phyloP scores from a whole-genome alignment of 805 yeast species.

The Saccharomycopsis selenospora region DNA sequence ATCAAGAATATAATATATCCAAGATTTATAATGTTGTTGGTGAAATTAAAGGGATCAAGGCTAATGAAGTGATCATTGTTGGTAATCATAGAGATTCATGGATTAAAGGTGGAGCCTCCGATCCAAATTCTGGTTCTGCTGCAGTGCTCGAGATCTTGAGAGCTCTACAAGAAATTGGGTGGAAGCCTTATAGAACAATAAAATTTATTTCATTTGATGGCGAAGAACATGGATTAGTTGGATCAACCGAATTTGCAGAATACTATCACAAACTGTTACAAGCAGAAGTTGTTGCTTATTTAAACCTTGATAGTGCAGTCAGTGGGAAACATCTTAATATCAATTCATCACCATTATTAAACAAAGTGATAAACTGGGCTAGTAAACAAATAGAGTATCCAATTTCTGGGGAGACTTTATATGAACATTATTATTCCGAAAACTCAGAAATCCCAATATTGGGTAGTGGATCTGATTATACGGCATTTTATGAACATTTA shows the following conservation, averaged over 20 bases:
- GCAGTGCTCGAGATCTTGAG: constrained; percentile 46
- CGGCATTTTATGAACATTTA: constrained; percentile 49
- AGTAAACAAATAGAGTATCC: constrained; percentile 36
- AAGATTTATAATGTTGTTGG: constrained; percentile 40
- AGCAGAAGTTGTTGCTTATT: constrained; percentile 51
- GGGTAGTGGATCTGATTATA: constrained; percentile 71
- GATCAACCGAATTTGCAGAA: constrained; percentile 75
- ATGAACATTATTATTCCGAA: constrained; percentile 17
- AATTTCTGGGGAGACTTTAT: constrained; percentile 22
- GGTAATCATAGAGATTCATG: constrained; percentile 52
- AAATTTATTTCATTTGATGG: constrained; percentile 14
- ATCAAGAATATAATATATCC: constrained; percentile 53
- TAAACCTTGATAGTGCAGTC: constrained; percentile 62
- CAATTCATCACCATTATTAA: constrained; percentile 54
- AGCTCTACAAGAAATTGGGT: constrained; percentile 29
- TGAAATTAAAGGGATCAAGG: background rate
- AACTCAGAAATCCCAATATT: constrained; percentile 33
- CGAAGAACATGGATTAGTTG: constrained; percentile 54
- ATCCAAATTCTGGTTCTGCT: constrained; percentile 40
- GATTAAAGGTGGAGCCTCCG: constrained; percentile 35
- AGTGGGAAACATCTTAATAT: constrained; percentile 48
- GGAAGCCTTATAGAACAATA: constrained; percentile 19
- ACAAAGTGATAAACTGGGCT: constrained; percentile 37
- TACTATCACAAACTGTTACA: constrained; percentile 40
- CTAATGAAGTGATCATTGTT: constrained; percentile 32